Percentiles rank a stretch among this genome's conserved stretches.
phyloP scores from a whole-genome alignment of 495 filamentous ascomycete species.

The Podospora fimiseda region DNA sequence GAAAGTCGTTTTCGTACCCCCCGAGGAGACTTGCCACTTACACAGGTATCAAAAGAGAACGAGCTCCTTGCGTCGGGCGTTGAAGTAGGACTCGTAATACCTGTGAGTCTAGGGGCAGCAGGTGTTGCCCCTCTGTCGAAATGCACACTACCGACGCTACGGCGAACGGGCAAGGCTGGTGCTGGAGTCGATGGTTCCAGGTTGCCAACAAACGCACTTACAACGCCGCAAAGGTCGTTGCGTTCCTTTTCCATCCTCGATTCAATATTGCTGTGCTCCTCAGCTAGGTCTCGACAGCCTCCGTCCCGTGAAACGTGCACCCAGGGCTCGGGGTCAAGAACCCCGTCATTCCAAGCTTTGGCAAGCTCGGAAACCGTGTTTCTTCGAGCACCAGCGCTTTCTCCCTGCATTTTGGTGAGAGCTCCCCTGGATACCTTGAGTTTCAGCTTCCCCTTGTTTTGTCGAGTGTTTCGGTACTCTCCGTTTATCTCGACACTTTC shows the following conservation, averaged over 20 bases:
- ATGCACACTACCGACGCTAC: background rate
- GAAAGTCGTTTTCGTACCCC: slow-evolving; percentile 21
- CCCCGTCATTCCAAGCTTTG: background rate
- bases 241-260: background rate
- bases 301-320: background rate
- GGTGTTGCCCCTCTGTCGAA: background rate
- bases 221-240: background rate
- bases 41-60: slow-evolving; percentile 6
- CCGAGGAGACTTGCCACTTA: slow-evolving; percentile 11
- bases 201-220: slow-evolving; percentile 1
- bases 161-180: background rate
- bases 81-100: background rate
- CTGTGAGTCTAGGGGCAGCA: background rate
- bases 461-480: background rate
- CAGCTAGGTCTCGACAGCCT: background rate
- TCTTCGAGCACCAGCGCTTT: background rate
- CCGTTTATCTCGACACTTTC: background rate
- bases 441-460: slow-evolving; percentile 12
- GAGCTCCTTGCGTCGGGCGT: slow-evolving; percentile 8
- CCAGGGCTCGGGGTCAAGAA: background rate
- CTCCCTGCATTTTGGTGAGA: slow-evolving; percentile 8
- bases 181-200: background rate
- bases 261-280: slow-evolving; percentile 2
- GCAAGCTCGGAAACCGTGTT: background rate
- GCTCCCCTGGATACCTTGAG: slow-evolving; percentile 25